Evolutionary conservation across 1,284 basidiomycete genomes (phyloP), one percentile per base, ranked within the genome.

Genomic region (Trichosporon sp.): DNA sequence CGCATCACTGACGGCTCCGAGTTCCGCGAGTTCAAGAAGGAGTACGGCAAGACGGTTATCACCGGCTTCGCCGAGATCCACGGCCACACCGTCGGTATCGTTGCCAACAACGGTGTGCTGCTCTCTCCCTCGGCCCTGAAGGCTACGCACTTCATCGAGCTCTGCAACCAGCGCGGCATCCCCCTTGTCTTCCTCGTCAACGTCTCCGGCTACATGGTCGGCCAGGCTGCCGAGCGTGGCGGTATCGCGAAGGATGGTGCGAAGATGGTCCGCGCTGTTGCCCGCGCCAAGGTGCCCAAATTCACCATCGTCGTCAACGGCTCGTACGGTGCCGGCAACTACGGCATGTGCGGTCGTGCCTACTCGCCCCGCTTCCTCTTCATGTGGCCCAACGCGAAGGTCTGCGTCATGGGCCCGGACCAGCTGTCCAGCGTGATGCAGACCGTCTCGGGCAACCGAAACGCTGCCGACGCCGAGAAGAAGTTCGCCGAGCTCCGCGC

Each of bases 361-460:
- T 95, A 95, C 80, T 92, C 90, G 10, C 93, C 94, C 3, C 85
- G 93, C 65, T 96, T 97, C 85, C 81, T 97, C 61, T 97, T 91
- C 90, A 95, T 94, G 91, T 97, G 95, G 94, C 94, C 94, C 65
- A 95, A 95, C 71, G 91, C 94, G 31, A 93, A 90, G 78, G 89
- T 96, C 2, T 91, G 89, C n/a, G 94, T 97, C 52, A 97, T 97
- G 95, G 94, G 95, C 49, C 91, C 91, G 2, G 90, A 88, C 49
- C 94, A 96, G 77, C 85, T 97, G 23, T 91, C 90, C 10, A 88
- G 90, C 74, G 94, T 97, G 59, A 97, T 97, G 94, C 83, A 89
- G 29, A 87, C 87, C 1, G 92, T 97, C 19, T 69, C 69, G 7
- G 76, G 76, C 9, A 76, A 75, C 64, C 54, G 66, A 16, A 61